Conservation (phyloP, 805 yeast genomes). For the Ogataea minuta region DNA sequence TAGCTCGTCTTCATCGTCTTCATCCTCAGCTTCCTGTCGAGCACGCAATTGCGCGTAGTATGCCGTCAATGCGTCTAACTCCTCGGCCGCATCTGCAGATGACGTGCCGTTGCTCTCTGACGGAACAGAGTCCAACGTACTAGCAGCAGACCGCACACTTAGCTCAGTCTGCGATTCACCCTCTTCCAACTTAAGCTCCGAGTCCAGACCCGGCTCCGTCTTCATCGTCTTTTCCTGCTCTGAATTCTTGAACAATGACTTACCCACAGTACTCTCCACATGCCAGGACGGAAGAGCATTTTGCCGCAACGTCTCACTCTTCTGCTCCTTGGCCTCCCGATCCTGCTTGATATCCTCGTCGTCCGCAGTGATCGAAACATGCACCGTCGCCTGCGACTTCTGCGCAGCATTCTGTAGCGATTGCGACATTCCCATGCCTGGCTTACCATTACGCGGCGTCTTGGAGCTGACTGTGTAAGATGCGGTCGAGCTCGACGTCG, state of each 20-base stretch:
- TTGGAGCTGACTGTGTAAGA: constrained; percentile 59
- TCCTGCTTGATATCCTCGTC: constrained; percentile 71
- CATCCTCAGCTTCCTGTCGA: constrained; percentile 59
- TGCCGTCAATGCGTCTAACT: constrained; percentile 68
- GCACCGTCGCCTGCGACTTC: constrained; percentile 77
- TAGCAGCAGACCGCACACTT: constrained; percentile 5
- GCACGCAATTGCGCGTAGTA: constrained; percentile 77
- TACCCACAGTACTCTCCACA: constrained; percentile 83
- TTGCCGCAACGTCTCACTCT: constrained; percentile 72
- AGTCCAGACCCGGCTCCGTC: constrained; percentile 21
- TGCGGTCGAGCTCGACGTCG: constrained; percentile 66
- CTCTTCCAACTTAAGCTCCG: constrained; percentile 21
- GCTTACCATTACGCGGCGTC: constrained; percentile 29
- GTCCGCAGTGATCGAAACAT: constrained; percentile 84
- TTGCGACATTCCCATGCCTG: constrained; percentile 26
- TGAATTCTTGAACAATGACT: constrained; percentile 52
- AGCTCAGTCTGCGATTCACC: constrained; percentile 4
- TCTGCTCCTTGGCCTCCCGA: constrained; percentile 61
- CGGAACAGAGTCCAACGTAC: constrained; percentile 10
- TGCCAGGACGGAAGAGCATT: constrained; percentile 98
- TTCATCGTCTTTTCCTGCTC: constrained; percentile 45
- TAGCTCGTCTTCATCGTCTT: constrained; percentile 40
- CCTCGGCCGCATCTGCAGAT: constrained; percentile 55
- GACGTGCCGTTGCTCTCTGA: constrained; percentile 18
- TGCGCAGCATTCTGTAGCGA: constrained; percentile 35